Conservation (phyloP, 805 yeast genomes). For the Nematodospora valgi region DNA sequence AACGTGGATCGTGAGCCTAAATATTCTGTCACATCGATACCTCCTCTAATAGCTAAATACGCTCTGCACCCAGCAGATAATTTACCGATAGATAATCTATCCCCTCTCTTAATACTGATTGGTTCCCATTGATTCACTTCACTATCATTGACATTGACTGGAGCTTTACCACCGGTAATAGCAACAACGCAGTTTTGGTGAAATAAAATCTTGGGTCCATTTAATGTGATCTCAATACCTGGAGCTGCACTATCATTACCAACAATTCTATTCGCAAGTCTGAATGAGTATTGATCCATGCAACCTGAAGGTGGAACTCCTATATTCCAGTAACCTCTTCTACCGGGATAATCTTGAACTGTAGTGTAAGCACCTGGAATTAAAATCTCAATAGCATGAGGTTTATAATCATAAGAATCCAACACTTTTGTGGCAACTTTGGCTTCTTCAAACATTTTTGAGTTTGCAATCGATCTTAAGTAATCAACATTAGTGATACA, state of each 20-base stretch:
- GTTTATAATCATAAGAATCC: constrained; percentile 74
- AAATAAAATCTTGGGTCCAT: constrained; percentile 83
- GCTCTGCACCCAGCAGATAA: constrained; percentile 81
- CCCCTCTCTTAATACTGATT: constrained; percentile 66
- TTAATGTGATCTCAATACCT: constrained; percentile 83
- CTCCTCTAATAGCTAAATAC: constrained; percentile 86
- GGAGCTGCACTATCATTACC: constrained; percentile 84
- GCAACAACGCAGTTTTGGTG: constrained; percentile 77
- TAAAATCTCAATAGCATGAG: constrained; percentile 80
- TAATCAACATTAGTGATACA: constrained; percentile 89
- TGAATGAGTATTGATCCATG: constrained; percentile 90
- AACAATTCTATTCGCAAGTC: constrained; percentile 85
- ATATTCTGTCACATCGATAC: constrained; percentile 90
- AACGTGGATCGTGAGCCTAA: constrained; percentile 96
- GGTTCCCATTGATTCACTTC: constrained; percentile 69
- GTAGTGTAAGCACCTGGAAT: constrained; percentile 79
- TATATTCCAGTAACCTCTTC: constrained; percentile 80
- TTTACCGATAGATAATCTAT: constrained; percentile 77
- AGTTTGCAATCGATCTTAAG: constrained; percentile 77
- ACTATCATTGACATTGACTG: constrained; percentile 62
- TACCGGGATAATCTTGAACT: constrained; percentile 96
- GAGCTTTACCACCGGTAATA: constrained; percentile 81
- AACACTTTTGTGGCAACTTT: constrained; percentile 83
- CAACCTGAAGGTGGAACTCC: constrained; percentile 99
- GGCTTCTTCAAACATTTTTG: constrained; percentile 80